A percentile compares a stretch with the other conserved stretches of the same genome.
Conservation (phyloP, 257 asterid genomes). For the Nicotiana otophora region DNA sequence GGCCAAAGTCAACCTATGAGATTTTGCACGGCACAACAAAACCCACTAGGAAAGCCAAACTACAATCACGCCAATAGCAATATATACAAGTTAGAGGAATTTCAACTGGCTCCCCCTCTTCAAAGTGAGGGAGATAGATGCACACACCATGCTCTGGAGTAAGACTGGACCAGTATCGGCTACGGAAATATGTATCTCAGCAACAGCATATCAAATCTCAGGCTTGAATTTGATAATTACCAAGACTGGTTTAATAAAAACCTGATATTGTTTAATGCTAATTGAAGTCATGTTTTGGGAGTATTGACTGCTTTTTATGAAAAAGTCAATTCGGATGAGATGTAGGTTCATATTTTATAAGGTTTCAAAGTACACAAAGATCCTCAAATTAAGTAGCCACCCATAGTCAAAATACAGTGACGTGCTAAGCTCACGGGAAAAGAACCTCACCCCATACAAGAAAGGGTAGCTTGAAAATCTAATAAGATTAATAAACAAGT, state of each 20-base stretch:
- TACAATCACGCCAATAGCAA: neutral
- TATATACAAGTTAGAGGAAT: neutral
- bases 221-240: neutral
- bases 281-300: neutral
- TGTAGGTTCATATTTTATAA: neutral
- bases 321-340: neutral
- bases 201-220: neutral
- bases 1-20: neutral
- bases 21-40: neutral
- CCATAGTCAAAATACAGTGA: neutral
- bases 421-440: neutral
- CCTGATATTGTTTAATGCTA: neutral
- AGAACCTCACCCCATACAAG: neutral
- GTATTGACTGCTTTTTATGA: neutral
- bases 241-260: neutral
- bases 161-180: neutral
- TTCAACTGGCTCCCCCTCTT: neutral
- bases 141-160: neutral
- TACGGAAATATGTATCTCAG: neutral
- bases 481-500: neutral
- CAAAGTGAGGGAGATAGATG: slow-evolving; percentile 3
- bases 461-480: neutral
- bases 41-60: neutral
- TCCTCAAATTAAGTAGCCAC: neutral
- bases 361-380: neutral